Base-by-base conservation (phyloP, 257 asterid species). In the Agastache rugosa region DNA sequence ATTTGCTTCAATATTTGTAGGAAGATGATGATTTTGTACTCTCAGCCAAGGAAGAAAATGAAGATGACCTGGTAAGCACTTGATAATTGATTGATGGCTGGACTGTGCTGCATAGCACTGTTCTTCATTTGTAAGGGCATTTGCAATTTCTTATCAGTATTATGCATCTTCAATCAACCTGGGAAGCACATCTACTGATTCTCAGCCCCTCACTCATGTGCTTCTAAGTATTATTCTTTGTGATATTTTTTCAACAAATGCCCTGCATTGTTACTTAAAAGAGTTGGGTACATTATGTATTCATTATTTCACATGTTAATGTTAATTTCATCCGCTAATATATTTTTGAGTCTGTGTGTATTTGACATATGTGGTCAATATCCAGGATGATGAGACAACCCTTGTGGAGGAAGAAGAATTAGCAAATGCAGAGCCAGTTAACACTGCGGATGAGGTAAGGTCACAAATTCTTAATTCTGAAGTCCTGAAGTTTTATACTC, bases 371-470 rank as follows among this genome's bases (percentile, higher is more conserved):
- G 72, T 31, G 47, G 60, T 74, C 63, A 69, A 63, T 71, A 31
- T 81, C 79, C 85, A 92, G 99, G 99, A 92, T 85, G 99, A 95
- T 61, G 99, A 95, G 81, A 84, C 98, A 55, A 92, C 99, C 58
- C 84, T 95, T 79, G 51, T 80, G 69, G 98, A 92, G 89, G 98
- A 95, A 85, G 99, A 95, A 78, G 92, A 91, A 75, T 77, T 90
- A 63, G 96, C 93, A 45, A 83, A 90, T 77, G 92, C 84, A 9
- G 98, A 95, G 70, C 48, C 85, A 25, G 77, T 72, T 60, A 83
- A 83, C 80, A 63, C 80, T 54, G 65, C 12, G 15, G 91, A 90
- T 68, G 99, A 95, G 96, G 99, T 84, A 77, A 80, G 50, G 58
- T 63, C 73, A 39, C 15, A 48, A 41, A 67, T 44, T 53, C 16